Evolutionary conservation across 208 protist species (phyloP), one percentile per base, ranked within the genome.

Genomic region (Crithidia sp.): DNA sequence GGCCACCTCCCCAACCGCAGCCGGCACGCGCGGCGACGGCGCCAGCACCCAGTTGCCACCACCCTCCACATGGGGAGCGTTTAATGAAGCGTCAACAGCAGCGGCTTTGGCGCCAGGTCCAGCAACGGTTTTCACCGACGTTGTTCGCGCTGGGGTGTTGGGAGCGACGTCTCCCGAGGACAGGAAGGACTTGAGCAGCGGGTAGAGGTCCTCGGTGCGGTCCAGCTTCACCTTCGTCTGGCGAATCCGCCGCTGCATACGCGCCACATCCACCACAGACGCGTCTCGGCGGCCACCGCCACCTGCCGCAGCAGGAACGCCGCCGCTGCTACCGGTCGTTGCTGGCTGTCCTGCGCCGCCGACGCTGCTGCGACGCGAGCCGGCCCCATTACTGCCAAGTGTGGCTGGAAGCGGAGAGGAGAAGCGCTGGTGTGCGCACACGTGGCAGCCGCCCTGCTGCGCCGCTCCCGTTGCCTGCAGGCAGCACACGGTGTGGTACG

Each of bases 401-500:
- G 47, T 28, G 28, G 28, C 1, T 28, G 28, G 28, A 28, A 28
- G 28, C 13, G 19, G 10, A 17, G 64, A 47, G 2, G 53, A 19
- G 43, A 76, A 70, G 43, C 59, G 67, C 36, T 62, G 53, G 39
- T 64, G 67, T 39, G 19, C 49, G 36, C 71, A 77, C 12, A 55
- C 62, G 56, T 44, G 72, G 44, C 68, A 75, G 28, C 68, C 77
- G 45, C 53, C 36, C 19, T 59, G 55, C 44, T 36, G 37, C 6
- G 36, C 7, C 37, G 65, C 13, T 12, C 58, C 52, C 57, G 56
- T 65, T 19, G 45, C 68, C 56, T 63, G 55, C 70, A 68, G 41
- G 50, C 64, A 39, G 65, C 85, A 89, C 63, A 76, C 61, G 41
- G 90, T 86, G 76, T 96, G 91, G 67, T 85, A 96, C 37, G 77